These are phyloP conservation scores for Cryptococcus hybrid DNA, from an alignment of 1,284 basidiomycete genomes.

Conservation along the genomic window DNA sequence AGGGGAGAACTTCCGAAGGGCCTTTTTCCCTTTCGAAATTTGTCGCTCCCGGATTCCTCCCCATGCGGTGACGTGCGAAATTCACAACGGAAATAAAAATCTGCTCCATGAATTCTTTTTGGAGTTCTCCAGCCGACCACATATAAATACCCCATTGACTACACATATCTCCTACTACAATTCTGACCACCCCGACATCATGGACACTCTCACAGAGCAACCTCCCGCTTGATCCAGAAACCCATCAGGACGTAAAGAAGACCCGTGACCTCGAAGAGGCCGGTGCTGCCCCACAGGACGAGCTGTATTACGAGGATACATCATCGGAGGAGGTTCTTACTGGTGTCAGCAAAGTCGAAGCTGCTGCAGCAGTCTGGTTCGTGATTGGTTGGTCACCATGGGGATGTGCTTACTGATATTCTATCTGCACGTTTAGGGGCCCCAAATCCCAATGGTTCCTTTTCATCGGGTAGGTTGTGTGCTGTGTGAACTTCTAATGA, in stretches of 20 bases:
- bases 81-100: no score
- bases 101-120: no score
- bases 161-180: no score
- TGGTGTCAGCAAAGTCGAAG: constrained; percentile 43
- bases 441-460: constrained; percentile 58
- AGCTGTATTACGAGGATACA: constrained; percentile 10
- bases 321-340: constrained; percentile 14
- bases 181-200: no score
- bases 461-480: constrained; percentile 58
- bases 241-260: constrained; percentile 3
- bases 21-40: no score
- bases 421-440: constrained; percentile 8
- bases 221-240: background rate
- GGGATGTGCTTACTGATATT: background rate
- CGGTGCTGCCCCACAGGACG: background rate
- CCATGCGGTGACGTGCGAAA: no score
- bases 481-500: background rate
- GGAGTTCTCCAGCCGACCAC: no score
- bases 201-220: background rate
- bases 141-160: no score
- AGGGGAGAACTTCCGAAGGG: no score
- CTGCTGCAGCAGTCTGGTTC: constrained; percentile 42
- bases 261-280: background rate
- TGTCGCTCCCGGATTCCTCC: no score
- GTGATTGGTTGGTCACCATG: constrained; percentile 1